Base-by-base conservation (phyloP, 202 grass and related monocot species). In the Zoysia matrella region DNA sequence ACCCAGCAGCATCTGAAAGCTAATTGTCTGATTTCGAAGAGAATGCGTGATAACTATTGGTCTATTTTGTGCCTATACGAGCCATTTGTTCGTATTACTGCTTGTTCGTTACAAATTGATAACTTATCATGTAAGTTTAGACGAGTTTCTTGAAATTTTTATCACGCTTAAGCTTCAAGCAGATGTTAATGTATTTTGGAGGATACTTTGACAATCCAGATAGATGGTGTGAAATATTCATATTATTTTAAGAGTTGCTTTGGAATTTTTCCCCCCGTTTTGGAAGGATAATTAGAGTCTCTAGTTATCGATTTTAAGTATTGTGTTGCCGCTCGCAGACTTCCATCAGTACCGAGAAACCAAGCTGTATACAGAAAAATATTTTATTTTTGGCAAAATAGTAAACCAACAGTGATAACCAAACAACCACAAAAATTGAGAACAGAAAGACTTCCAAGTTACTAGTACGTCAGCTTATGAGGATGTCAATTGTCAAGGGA, bases 1-100 rank as follows among this genome's bases (percentile, higher is more conserved):
- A 88, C 69, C 88, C 89, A 74, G 86, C 88, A 69, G 75, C 87
- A 1, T 97, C 94, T 39, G 84, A 94, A 70, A 91, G 92, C 78
- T 92, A 87, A 82, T 87, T 80, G 5, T 42, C 54, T 6, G 4
- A 49, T n/a, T 80, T 60, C 48, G 47, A 45, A 12, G 58, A 51
- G 51, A 74, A 43, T 76, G 48, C 13, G 62, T 75, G 73, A 67
- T 74, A 76, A 52, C 86, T 5, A 55, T 7, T 79, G 2, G 53
- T 22, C 69, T 54, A 11, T 64, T 69, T 41, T 80, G 22, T 86
- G 65, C 80, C 36, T 79, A 83, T 80, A 65, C 40, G 49, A 22
- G 54, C 55, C 56, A 70, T 90, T 75, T 6, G 16, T 77, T 67
- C 22, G 5, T 74, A 46, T 58, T 65, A 58, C 67, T 11, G 0